These are phyloP conservation scores for Musa troglodytarum DNA, from an alignment of 176 grass and related monocot genomes.

Conservation along the genomic window DNA sequence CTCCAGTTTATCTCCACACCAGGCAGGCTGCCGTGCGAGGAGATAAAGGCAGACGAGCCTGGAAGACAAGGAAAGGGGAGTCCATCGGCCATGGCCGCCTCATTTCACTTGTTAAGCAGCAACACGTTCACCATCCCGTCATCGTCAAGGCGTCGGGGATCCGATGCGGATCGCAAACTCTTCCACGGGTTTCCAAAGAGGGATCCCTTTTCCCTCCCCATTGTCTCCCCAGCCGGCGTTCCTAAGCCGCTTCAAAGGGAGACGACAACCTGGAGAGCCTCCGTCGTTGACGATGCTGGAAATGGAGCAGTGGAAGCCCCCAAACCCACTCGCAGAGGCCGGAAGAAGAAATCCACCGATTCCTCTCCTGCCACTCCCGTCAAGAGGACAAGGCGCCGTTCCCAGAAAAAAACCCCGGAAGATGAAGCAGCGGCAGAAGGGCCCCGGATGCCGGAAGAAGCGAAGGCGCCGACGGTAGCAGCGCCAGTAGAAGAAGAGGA, in stretches of 20 bases:
- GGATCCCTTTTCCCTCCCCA: not conserved
- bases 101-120: not conserved
- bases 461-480: not conserved
- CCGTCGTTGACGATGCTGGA: not conserved
- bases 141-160: not conserved
- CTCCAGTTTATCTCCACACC: too few species aligned
- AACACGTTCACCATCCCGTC: not conserved
- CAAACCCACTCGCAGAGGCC: constrained; percentile 20
- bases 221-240: not conserved
- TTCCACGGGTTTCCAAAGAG: not conserved
- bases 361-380: not conserved
- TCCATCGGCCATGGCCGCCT: not conserved
- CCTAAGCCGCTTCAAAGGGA: not conserved
- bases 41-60: not conserved
- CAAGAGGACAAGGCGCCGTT: constrained; percentile 16
- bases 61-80: not conserved
- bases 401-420: constrained; percentile 12
- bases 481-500: not conserved
- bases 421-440: not conserved
- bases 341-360: constrained; percentile 10
- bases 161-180: not conserved
- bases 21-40: not conserved
- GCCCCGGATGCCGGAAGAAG: not conserved
- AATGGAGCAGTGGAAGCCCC: not conserved
- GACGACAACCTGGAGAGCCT: constrained; percentile 10